Evolutionary conservation across 176 grass and related monocot genomes (phyloP).

Genomic region (Phoenix dactylifera): DNA sequence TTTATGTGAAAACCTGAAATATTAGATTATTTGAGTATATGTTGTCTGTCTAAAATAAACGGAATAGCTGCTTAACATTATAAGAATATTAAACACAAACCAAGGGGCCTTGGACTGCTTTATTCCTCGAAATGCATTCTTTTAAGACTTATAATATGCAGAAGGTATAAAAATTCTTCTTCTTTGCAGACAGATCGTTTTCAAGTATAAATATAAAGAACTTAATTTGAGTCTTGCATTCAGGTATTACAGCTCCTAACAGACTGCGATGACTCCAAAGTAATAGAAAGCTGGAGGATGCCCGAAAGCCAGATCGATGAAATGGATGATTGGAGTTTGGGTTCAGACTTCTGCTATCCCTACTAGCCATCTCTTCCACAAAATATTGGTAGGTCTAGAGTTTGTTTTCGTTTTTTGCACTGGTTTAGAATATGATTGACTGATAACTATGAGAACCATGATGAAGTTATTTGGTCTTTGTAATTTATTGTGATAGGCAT

Average conservation of each 20-base stretch:
- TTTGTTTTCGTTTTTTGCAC: slow-evolving; percentile 12
- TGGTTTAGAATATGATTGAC: not conserved
- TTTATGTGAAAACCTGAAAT: no score
- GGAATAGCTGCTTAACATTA: no score
- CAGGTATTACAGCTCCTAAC: slow-evolving; percentile 70
- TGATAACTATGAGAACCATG: no score
- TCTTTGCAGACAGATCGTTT: not conserved
- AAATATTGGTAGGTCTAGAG: not conserved
- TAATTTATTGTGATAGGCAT: no score
- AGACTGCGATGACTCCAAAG: slow-evolving; percentile 40
- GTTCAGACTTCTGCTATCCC: slow-evolving; percentile 35
- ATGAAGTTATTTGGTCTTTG: no score
- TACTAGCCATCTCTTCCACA: not conserved
- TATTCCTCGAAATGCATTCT: no score
- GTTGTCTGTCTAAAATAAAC: no score
- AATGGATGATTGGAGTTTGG: slow-evolving; percentile 57
- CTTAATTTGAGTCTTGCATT: not conserved
- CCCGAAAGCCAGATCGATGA: slow-evolving; percentile 52
- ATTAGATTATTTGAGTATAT: no score
- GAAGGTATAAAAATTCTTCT: not conserved
- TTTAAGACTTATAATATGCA: no score
- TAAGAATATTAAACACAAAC: no score
- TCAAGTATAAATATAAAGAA: not conserved
- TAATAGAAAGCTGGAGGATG: slow-evolving; percentile 68
- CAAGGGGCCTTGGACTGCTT: no score